These are phyloP conservation scores for Penicillium egyptiacum DNA, from an alignment of 495 filamentous ascomycete species.

Conservation along the genomic window DNA sequence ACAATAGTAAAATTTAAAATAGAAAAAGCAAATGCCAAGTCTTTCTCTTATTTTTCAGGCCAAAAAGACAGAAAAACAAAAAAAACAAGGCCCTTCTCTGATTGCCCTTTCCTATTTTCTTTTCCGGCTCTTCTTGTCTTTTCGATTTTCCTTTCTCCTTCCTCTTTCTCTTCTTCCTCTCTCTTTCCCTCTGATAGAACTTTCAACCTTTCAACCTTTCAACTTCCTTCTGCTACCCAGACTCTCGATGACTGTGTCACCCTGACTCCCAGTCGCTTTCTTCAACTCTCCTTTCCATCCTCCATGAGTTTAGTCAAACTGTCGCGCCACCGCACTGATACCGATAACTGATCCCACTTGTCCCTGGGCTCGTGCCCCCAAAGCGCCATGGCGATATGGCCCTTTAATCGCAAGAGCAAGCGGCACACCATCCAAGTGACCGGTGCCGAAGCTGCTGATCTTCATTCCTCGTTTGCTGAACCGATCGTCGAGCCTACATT, in stretches of 20 bases:
- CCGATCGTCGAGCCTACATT: conserved; percentile 27
- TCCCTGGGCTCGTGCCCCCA: conserved; percentile 38
- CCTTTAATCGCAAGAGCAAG: conserved; percentile 67
- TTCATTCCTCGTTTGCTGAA: conserved; percentile 29
- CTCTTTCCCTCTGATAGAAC: conserved; percentile 13
- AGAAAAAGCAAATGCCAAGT: not conserved
- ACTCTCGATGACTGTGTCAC: not conserved
- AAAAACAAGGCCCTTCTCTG: conserved; percentile 14
- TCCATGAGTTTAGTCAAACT: conserved; percentile 39
- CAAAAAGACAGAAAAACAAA: conserved; percentile 4
- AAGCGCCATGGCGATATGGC: conserved; percentile 71
- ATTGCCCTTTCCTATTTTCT: conserved; percentile 14
- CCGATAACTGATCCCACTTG: conserved; percentile 41
- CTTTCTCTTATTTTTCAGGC: conserved; percentile 2
- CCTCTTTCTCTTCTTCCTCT: conserved; percentile 6
- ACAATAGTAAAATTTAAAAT: not conserved
- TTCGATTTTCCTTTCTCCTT: conserved; percentile 15
- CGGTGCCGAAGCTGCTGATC: conserved; percentile 32
- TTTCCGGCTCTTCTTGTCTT: conserved; percentile 4
- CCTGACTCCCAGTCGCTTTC: not conserved
- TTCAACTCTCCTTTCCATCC: conserved; percentile 17
- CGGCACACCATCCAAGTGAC: conserved; percentile 49
- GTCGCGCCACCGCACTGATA: conserved; percentile 22
- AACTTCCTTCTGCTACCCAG: not conserved
- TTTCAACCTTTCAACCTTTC: conserved; percentile 3